Conservation (phyloP, 2,329 filamentous ascomycete genomes). For the Phialophora verrucosa region DNA sequence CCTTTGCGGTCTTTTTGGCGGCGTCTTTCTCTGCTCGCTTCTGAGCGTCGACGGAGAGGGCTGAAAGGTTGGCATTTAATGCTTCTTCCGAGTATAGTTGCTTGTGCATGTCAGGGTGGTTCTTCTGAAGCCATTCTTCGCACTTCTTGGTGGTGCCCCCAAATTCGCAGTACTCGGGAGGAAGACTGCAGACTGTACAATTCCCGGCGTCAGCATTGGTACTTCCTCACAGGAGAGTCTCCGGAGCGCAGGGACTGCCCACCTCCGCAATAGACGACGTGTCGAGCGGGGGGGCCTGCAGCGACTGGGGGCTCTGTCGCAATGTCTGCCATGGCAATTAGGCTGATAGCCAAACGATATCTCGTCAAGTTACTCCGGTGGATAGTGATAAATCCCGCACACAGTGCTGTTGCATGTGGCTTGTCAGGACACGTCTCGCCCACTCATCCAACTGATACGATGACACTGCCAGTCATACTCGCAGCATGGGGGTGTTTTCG, state of each 20-base stretch:
- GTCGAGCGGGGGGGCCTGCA: constrained; percentile 56
- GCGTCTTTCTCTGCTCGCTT: constrained; percentile 96
- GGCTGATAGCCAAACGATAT: constrained; percentile 23
- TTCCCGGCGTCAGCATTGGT: constrained; percentile 29
- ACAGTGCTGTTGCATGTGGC: constrained; percentile 31
- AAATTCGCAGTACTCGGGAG: constrained; percentile 94
- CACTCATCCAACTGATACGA: constrained; percentile 16
- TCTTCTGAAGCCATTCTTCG: constrained; percentile 87
- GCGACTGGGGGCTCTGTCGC: constrained; percentile 41
- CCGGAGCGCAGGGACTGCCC: constrained; percentile 39
- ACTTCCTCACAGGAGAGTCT: constrained; percentile 1
- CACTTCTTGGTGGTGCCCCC: constrained; percentile 96
- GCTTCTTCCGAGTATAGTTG: constrained; percentile 86
- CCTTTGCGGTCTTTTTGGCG: constrained; percentile 95
- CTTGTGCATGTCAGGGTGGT: constrained; percentile 74
- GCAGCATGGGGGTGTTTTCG: constrained; percentile 8
- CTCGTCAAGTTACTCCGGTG: constrained; percentile 30
- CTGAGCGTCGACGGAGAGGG: constrained; percentile 86
- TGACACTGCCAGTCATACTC: constrained; percentile 9
- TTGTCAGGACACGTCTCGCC: constrained; percentile 13
- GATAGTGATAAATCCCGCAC: constrained; percentile 22
- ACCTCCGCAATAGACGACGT: constrained; percentile 68
- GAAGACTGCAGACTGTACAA: constrained; percentile 65
- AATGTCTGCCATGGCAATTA: constrained; percentile 35
- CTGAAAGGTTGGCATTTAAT: constrained; percentile 80